These are phyloP conservation scores for Begonia masoniana DNA, from an alignment of 306 rosid species.

Conservation along the genomic window DNA sequence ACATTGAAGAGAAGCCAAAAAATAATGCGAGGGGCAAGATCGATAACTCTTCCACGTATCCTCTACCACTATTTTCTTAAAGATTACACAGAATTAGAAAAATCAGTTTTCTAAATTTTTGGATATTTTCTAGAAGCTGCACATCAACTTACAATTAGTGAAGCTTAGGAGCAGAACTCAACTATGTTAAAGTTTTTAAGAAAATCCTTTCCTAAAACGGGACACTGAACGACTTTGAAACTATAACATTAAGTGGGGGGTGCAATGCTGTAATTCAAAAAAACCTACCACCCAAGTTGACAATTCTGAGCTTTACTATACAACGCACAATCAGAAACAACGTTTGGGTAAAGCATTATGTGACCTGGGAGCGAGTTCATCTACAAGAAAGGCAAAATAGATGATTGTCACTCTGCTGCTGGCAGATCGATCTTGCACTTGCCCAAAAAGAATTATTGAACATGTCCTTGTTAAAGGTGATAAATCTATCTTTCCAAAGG, in stretches of 20 bases:
- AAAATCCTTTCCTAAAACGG: too few relatives aligned
- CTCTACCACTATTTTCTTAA: neutral
- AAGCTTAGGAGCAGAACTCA: neutral
- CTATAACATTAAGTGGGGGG: too few relatives aligned
- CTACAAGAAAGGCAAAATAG: neutral
- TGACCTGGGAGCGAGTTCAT: neutral
- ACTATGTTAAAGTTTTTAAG: too few relatives aligned
- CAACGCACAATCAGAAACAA: neutral
- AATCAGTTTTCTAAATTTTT: too few relatives aligned
- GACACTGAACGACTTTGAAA: neutral
- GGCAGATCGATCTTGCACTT: neutral
- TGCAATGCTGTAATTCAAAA: neutral
- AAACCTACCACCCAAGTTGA: neutral
- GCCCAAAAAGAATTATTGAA: neutral
- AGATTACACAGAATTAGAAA: neutral
- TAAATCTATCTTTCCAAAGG: neutral
- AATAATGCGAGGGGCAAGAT: too few relatives aligned
- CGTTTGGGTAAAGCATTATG: too few relatives aligned
- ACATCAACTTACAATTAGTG: neutral
- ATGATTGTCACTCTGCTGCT: neutral
- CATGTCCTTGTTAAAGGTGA: neutral
- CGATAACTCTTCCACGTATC: too few relatives aligned
- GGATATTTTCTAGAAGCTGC: neutral
- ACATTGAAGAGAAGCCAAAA: too few relatives aligned
- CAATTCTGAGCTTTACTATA: neutral